These are phyloP conservation scores for Coix lacrymajobi DNA, from an alignment of 176 grass and related monocot genomes.

Conservation along the genomic window DNA sequence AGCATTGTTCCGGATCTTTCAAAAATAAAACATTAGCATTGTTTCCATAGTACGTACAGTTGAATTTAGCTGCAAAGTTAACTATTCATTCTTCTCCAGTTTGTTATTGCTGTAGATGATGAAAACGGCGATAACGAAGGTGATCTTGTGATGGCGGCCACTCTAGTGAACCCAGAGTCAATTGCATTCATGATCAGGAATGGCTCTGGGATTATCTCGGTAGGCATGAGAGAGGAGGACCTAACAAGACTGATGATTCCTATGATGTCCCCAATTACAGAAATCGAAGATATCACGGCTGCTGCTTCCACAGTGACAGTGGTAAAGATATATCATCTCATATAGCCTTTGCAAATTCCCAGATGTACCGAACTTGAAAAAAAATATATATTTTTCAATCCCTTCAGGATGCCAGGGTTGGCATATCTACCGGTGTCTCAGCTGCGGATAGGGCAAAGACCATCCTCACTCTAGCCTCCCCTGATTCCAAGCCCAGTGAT, in stretches of 20 bases:
- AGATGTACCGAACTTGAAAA: neutral
- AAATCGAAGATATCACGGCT: conserved; percentile 66
- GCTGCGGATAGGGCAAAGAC: conserved; percentile 82
- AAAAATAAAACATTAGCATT: neutral
- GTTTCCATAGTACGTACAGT: neutral
- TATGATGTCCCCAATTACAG: conserved; percentile 74
- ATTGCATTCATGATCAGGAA: conserved; percentile 93
- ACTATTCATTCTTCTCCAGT: conserved; percentile 80
- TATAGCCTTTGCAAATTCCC: neutral
- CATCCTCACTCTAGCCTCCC: conserved; percentile 63
- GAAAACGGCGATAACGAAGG: conserved; percentile 67
- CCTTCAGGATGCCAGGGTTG: conserved; percentile 71
- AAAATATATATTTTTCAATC: conserved; percentile 13
- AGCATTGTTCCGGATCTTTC: too few species aligned
- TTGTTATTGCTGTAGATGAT: conserved; percentile 97
- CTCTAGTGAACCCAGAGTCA: conserved; percentile 42
- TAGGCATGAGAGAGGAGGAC: conserved; percentile 86
- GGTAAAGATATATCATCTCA: conserved; percentile 35
- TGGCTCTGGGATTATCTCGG: conserved; percentile 85
- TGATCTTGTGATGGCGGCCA: conserved; percentile 79
- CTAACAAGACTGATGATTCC: conserved; percentile 85
- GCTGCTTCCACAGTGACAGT: conserved; percentile 74
- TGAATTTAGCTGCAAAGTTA: conserved; percentile 24
- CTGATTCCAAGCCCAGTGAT: conserved; percentile 80
- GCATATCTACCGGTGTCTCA: conserved; percentile 63